Percentiles rank a stretch among this genome's conserved stretches.
phyloP scores from a whole-genome alignment of 176 grass and related monocot species.

The Juncus inflexus region DNA sequence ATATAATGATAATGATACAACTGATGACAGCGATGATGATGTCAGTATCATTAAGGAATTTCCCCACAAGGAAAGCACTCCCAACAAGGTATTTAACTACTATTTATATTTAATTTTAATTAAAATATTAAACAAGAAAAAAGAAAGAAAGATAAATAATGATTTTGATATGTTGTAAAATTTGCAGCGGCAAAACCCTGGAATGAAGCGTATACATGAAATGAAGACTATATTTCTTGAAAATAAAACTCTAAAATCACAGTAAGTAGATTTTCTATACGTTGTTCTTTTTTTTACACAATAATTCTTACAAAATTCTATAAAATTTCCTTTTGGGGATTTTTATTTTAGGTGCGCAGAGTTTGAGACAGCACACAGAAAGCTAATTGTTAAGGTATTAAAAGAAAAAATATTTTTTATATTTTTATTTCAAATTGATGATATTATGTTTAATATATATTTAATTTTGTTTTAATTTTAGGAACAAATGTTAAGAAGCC shows the following conservation, averaged over 20 bases:
- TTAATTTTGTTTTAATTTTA: constrained; percentile 31
- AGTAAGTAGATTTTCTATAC: constrained; percentile 49
- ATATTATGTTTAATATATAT: not conserved
- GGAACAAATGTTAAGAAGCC: constrained; percentile 63
- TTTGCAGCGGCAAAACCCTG: constrained; percentile 32
- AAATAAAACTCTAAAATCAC: constrained; percentile 54
- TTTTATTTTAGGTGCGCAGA: constrained; percentile 9
- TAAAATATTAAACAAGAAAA: not conserved
- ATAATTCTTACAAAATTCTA: not conserved
- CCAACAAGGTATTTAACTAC: constrained; percentile 10
- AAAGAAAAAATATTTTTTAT: no score
- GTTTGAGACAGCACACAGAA: constrained; percentile 24
- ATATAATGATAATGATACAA: constrained; percentile 23
- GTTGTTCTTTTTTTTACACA: not conserved
- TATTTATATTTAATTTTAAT: constrained; percentile 5
- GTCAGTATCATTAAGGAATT: not conserved
- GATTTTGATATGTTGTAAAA: not conserved
- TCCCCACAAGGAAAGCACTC: constrained; percentile 9
- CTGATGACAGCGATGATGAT: constrained; percentile 24
- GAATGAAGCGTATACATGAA: constrained; percentile 43
- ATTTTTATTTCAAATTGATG: no score
- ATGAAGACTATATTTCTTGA: constrained; percentile 48
- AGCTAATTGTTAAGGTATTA: constrained; percentile 24
- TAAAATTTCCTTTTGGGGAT: not conserved
- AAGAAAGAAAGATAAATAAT: not conserved